Evolutionary conservation across 306 rosid species (phyloP).

Genomic region (Trifolium repens): DNA sequence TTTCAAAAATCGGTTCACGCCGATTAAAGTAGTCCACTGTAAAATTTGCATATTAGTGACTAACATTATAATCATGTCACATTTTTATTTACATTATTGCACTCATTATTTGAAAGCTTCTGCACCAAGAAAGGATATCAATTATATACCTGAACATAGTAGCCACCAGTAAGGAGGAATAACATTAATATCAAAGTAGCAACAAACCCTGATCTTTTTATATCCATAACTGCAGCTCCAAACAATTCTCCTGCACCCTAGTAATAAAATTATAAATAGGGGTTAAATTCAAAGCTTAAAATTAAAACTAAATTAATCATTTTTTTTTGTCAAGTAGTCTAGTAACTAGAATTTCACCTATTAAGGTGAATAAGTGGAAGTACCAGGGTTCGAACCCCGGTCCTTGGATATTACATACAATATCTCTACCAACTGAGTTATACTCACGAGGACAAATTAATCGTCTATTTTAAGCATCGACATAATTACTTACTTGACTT

Average conservation of each 20-base stretch:
- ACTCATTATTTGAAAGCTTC: background rate
- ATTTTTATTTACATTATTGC: background rate
- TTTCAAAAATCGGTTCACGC: too few species aligned
- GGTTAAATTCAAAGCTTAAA: conserved; percentile 32
- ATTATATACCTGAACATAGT: conserved; percentile 80
- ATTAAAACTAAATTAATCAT: background rate
- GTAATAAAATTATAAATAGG: background rate
- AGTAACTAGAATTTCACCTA: too few species aligned
- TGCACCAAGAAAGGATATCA: background rate
- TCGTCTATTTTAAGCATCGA: background rate
- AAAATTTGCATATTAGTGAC: too few species aligned
- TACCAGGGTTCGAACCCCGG: too few species aligned
- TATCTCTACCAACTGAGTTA: too few species aligned
- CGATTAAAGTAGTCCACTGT: too few species aligned
- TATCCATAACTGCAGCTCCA: conserved; percentile 89
- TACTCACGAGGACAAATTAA: background rate
- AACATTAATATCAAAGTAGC: conserved; percentile 88
- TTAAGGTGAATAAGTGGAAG: too few species aligned
- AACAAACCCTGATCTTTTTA: conserved; percentile 77
- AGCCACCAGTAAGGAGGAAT: conserved; percentile 94
- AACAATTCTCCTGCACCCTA: conserved; percentile 95
- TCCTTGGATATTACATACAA: too few species aligned
- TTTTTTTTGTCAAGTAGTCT: background rate
- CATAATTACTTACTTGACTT: conserved; percentile 71
- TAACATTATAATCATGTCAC: background rate